Evolutionary conservation across 192 early-diverging fungal species (phyloP), one percentile per base, ranked within the genome.

Genomic region (Chytriomyces sp.): DNA sequence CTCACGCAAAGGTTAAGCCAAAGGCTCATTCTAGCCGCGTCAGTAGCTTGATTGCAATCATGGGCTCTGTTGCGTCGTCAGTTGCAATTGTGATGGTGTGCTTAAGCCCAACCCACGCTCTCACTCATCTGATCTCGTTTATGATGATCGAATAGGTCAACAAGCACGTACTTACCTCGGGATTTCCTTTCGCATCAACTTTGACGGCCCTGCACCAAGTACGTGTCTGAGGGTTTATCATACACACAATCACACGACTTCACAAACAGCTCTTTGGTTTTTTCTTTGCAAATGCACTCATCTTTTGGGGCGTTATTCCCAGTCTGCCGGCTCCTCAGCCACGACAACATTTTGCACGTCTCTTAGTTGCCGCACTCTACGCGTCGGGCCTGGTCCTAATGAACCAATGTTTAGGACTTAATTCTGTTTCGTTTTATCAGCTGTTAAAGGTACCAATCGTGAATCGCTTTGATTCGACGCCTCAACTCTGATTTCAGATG

Each of bases 21-120:
- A n/a, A n/a, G n/a, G n/a, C n/a, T n/a, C n/a, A n/a, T n/a, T n/a
- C n/a, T n/a, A n/a, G n/a, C n/a, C n/a, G n/a, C n/a, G 44, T 49
- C 22, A 22, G 44, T 22, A 49, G 44, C 44, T 49, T n/a, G 17
- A n/a, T 55, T 26, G 68, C 68, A 5, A 70, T 70, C 39, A 31
- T 59, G 34, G 68, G 68, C 14, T 70, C 68, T 4, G 52, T 70
- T 30, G 56, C 44, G 5, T 70, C 68, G 26, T 70, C 68, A 5
- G 68, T 70, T 31, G 54, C 33, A 8, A 70, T 70, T 31, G 68
- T 70, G 26, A 70, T 70, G 68, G 68, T 70, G 17, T 31, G 53
- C 32, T 37, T 17, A n/a, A n/a, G n/a, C n/a, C n/a, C n/a, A n/a
- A n/a, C n/a, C n/a, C n/a, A n/a, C 12, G 38, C 22, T 36, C 14